Conservation (phyloP, 2,329 filamentous ascomycete species). For the Colletotrichum brevisporum region DNA sequence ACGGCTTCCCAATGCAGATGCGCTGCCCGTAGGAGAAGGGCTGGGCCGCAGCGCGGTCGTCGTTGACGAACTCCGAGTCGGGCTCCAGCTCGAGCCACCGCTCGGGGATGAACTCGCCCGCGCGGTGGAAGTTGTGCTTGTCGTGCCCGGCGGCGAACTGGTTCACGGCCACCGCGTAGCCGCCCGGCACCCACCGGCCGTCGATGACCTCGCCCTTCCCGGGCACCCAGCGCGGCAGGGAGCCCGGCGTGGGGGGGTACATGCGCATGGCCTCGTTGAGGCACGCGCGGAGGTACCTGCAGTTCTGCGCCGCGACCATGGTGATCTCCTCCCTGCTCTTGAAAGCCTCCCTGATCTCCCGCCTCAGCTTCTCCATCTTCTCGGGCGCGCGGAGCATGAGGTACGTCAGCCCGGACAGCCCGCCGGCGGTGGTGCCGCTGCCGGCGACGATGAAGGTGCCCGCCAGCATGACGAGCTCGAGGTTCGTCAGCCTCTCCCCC, state of each 20-base stretch:
- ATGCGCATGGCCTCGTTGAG: slow-evolving; percentile 19
- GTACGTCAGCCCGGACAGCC: slow-evolving; percentile 15
- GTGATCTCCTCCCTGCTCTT: slow-evolving; percentile 6
- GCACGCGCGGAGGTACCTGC: slow-evolving; percentile 12
- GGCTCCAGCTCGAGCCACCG: slow-evolving; percentile 20
- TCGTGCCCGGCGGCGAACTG: slow-evolving; percentile 8
- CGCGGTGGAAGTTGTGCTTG: slow-evolving; percentile 11
- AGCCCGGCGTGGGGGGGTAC: slow-evolving; percentile 17
- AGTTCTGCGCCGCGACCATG: slow-evolving; percentile 17
- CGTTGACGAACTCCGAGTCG: slow-evolving; percentile 6
- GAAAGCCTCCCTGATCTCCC: not conserved
- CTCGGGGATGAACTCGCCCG: slow-evolving; percentile 19
- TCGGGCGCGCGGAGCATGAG: slow-evolving; percentile 14
- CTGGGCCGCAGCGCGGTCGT: slow-evolving; percentile 47
- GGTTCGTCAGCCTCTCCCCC: slow-evolving; percentile 1
- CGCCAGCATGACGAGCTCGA: slow-evolving; percentile 18
- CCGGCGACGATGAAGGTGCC: slow-evolving; percentile 24
- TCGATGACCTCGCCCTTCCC: slow-evolving; percentile 9
- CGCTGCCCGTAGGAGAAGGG: slow-evolving; percentile 63
- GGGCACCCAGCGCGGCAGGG: slow-evolving; percentile 9
- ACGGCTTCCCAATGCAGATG: slow-evolving; percentile 65
- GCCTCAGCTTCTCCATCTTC: slow-evolving; percentile 5
- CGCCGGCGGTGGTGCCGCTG: slow-evolving; percentile 13
- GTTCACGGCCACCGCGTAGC: slow-evolving; percentile 18
- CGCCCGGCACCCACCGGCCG: not conserved